Conservation (phyloP, 129 eudicot species). For the Artemisia annua region DNA sequence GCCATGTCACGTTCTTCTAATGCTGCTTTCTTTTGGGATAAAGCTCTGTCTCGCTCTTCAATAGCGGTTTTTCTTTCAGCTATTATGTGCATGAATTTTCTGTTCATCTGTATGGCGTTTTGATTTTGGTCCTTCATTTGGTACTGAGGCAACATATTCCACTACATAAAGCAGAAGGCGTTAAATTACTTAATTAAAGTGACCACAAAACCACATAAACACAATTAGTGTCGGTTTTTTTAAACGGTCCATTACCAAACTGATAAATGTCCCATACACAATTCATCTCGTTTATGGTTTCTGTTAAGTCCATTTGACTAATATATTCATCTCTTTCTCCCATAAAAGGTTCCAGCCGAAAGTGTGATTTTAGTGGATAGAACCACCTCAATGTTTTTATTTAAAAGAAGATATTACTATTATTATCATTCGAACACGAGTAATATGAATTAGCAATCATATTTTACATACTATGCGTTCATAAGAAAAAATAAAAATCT, state of each 20-base stretch:
- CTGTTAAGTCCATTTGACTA: background rate
- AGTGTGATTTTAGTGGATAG: no score
- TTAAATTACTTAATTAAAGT: background rate
- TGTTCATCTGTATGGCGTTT: slow-evolving; percentile 45
- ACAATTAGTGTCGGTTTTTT: no score
- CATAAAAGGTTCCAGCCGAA: no score
- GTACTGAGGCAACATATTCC: slow-evolving; percentile 61
- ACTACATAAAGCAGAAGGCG: slow-evolving; percentile 42
- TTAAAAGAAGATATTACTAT: no score
- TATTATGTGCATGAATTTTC: slow-evolving; percentile 49
- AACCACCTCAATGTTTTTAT: no score
- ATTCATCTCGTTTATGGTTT: background rate
- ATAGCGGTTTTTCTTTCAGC: slow-evolving; percentile 76
- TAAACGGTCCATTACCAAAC: background rate
- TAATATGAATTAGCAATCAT: no score
- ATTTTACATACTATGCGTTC: no score
- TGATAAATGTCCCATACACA: background rate
- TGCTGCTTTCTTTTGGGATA: slow-evolving; percentile 64
- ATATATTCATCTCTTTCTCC: no score
- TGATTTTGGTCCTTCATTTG: slow-evolving; percentile 71
- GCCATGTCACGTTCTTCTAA: slow-evolving; percentile 64
- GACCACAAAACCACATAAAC: background rate
- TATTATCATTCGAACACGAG: no score
- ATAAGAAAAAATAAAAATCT: no score
- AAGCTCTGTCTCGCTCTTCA: slow-evolving; percentile 68